These are phyloP conservation scores for Antitrichia curtipendula DNA, from an alignment of 225 moss, liverwort and hornwort species.

Conservation along the genomic window DNA sequence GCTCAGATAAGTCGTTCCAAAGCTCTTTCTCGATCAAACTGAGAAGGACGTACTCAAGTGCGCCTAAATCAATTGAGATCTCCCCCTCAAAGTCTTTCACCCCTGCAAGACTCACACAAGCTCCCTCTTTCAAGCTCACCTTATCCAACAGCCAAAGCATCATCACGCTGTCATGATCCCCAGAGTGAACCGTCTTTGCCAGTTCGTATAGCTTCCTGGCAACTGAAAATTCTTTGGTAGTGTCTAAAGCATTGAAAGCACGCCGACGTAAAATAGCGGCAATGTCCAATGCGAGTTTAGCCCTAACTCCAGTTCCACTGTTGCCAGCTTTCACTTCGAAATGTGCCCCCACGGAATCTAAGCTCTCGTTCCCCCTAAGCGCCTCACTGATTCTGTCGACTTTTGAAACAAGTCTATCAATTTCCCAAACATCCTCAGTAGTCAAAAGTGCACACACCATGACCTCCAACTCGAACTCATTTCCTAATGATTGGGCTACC, in stretches of 20 bases:
- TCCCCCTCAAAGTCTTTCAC: conserved; percentile 10
- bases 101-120: conserved; percentile 1
- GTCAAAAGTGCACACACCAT: conserved; percentile 28
- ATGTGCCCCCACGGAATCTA: neutral
- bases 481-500: neutral
- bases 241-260: conserved; percentile 65
- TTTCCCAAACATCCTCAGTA: conserved; percentile 31
- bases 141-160: conserved; percentile 91
- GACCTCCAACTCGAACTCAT: conserved; percentile 13
- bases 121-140: conserved; percentile 19
- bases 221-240: conserved; percentile 27
- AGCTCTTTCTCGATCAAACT: conserved; percentile 67
- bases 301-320: neutral
- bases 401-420: conserved; percentile 26
- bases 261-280: conserved; percentile 57
- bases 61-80: conserved; percentile 29
- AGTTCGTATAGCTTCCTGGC: conserved; percentile 67
- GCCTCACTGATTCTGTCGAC: conserved; percentile 1
- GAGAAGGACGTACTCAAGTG: conserved; percentile 58
- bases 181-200: conserved; percentile 27
- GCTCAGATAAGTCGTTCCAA: conserved; percentile 56
- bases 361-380: neutral
- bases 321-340: neutral
- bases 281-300: conserved; percentile 32
- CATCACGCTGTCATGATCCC: conserved; percentile 57